Evolutionary conservation across 306 rosid species (phyloP), one percentile per base, ranked within the genome.

Genomic region (Pyrus betulifolia): DNA sequence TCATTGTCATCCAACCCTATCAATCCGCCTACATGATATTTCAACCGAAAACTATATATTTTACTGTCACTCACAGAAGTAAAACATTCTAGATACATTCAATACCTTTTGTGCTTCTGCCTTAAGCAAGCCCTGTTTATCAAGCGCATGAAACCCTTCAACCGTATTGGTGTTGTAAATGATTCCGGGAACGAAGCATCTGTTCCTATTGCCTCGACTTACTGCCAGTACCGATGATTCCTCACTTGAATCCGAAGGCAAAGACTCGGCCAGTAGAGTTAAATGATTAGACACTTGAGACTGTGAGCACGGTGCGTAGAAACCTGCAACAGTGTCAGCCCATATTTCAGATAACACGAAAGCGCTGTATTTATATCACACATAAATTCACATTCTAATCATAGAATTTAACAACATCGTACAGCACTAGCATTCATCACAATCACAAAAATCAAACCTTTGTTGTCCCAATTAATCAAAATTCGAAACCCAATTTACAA

Each of bases 241-340:
- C 22, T 85, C 93, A 73, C 70, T 81, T 21, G 74, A 85, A 74
- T 95, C 96, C 51, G 85, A 84, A 78, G 97, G 97, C 67, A 92
- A 81, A 54, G 98, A 95, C 83, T 95, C 97, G 6, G 91, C 82
- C 62, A 88, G 65, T 75, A 95, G 89, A 78, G 92, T 90, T 57
- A 95, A 83, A 86, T 86, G 85, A 81, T 92, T 95, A 57, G 97
- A 87, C 21, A 95, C 91, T 81, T 81, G 97, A 81, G 93, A 83
- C 80, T 90, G 97, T 23, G 97, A 90, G 80, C 97, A 90, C 19
- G 98, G 98, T 9, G 98, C 97, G 74, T 83, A 89, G 86, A 92
- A 95, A 45, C 98, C 97, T 95, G 86, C 71, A 76, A 82, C 49
- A 68, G 54, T 62, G 68, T 55, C 55, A 64, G 44, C 76, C 52